phyloP scores from a whole-genome alignment of 1,284 basidiomycete genomes.

The Melampsora occidentalis region DNA sequence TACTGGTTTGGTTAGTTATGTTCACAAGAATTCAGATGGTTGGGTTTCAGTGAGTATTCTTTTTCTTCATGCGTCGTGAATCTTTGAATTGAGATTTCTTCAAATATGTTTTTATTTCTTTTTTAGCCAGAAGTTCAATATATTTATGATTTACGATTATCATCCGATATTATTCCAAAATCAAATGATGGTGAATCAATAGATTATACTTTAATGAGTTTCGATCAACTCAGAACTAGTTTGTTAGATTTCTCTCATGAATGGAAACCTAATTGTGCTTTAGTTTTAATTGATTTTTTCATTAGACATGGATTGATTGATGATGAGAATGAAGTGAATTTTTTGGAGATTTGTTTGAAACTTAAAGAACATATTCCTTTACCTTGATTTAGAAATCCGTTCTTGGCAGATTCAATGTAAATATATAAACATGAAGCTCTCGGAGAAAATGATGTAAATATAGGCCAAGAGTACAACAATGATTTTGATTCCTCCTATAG shows the following conservation, averaged over 20 bases:
- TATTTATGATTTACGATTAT: constrained; percentile 73
- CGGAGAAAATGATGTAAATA: too few species aligned
- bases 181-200: constrained; percentile 92
- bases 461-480: too few species aligned
- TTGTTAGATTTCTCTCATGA: constrained; percentile 56
- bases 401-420: too few species aligned
- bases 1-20: constrained; percentile 60
- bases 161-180: constrained; percentile 63
- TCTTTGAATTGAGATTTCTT: not conserved
- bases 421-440: too few species aligned
- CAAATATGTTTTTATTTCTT: not conserved
- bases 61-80: not conserved
- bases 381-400: not conserved
- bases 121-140: constrained; percentile 73
- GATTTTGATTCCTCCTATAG: too few species aligned
- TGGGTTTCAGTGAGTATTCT: constrained; percentile 20
- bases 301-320: constrained; percentile 54
- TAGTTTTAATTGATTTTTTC: constrained; percentile 76
- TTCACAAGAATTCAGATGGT: constrained; percentile 52
- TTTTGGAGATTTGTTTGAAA: not conserved
- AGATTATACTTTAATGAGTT: constrained; percentile 63
- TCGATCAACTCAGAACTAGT: constrained; percentile 5
- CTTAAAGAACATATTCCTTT: constrained; percentile 1
- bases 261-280: constrained; percentile 85
- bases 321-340: not conserved